A percentile compares a stretch with the other conserved stretches of the same genome.
Evolutionary conservation across 108 stramenopile genomes (phyloP).

Genomic region (Aurantiochytrium sp.): DNA sequence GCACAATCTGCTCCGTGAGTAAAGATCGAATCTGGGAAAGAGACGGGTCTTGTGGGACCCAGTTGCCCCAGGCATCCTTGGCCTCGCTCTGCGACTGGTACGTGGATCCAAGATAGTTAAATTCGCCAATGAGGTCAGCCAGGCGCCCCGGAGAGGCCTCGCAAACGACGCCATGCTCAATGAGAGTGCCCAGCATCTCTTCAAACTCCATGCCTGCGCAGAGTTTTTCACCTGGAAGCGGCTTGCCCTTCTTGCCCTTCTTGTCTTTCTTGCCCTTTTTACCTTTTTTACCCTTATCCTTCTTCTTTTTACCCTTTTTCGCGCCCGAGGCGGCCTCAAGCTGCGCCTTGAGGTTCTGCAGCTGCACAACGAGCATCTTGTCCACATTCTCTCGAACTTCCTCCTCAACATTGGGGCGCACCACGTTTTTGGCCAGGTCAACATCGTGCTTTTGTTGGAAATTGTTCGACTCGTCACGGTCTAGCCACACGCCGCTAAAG

Average conservation of each 20-base stretch:
- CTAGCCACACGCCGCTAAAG: constrained; percentile 57
- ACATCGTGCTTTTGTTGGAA: constrained; percentile 61
- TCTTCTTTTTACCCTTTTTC: constrained; percentile 51
- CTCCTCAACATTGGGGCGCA: constrained; percentile 46
- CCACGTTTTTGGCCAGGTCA: constrained; percentile 55
- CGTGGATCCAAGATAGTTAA: constrained; percentile 53
- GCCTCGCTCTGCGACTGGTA: constrained; percentile 31
- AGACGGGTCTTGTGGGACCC: constrained; percentile 63
- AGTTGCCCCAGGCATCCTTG: constrained; percentile 42
- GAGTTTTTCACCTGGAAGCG: constrained; percentile 65
- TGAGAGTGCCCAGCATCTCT: constrained; percentile 56
- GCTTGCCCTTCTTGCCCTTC: constrained; percentile 62
- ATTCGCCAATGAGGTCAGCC: constrained; percentile 54
- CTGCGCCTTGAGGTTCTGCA: constrained; percentile 60
- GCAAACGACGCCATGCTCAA: constrained; percentile 55
- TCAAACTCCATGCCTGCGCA: constrained; percentile 56
- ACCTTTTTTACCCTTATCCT: constrained; percentile 36
- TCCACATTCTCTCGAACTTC: constrained; percentile 60
- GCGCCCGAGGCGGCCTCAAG: constrained; percentile 35
- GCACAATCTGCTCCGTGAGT: constrained; percentile 63
- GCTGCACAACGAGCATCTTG: constrained; percentile 58
- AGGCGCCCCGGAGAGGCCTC: neutral
- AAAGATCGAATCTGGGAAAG: constrained; percentile 59
- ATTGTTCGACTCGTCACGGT: constrained; percentile 58
- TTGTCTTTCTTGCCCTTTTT: constrained; percentile 48